These are phyloP conservation scores for Backusella tuberculispora DNA, from an alignment of 192 early-diverging fungal species.

Conservation along the genomic window DNA sequence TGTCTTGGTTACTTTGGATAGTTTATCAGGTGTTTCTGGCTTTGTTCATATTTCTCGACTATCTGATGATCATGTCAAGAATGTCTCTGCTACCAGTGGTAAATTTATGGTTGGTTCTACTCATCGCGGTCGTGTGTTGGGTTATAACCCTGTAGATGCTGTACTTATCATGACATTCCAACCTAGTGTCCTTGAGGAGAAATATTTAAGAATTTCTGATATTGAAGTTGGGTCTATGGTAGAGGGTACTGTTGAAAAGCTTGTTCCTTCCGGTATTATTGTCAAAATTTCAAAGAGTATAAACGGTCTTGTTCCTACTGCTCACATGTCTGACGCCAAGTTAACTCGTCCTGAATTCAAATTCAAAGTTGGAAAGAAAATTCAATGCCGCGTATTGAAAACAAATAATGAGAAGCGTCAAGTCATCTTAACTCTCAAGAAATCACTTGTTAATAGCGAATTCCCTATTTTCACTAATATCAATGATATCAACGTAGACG, in stretches of 20 bases:
- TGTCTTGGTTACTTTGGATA: constrained; percentile 60
- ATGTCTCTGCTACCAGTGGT: constrained; percentile 56
- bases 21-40: constrained; percentile 47
- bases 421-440: constrained; percentile 78
- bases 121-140: constrained; percentile 81
- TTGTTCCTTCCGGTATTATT: constrained; percentile 59
- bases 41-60: constrained; percentile 74
- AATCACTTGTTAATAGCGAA: constrained; percentile 70
- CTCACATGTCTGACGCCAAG: constrained; percentile 76
- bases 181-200: constrained; percentile 66
- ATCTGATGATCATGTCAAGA: constrained; percentile 63
- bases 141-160: constrained; percentile 77
- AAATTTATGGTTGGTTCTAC: constrained; percentile 65
- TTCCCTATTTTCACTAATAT: constrained; percentile 68
- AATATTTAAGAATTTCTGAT: constrained; percentile 71
- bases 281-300: constrained; percentile 63
- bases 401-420: constrained; percentile 57
- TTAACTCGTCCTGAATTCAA: constrained; percentile 71
- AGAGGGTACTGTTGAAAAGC: constrained; percentile 52
- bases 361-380: constrained; percentile 73
- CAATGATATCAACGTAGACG: constrained; percentile 61
- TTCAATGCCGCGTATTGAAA: constrained; percentile 72
- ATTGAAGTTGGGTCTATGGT: constrained; percentile 65
- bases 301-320: constrained; percentile 70
- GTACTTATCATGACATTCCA: constrained; percentile 76